Conservation (phyloP, 768 basidiomycete genomes). For the Trametes meyenii region DNA sequence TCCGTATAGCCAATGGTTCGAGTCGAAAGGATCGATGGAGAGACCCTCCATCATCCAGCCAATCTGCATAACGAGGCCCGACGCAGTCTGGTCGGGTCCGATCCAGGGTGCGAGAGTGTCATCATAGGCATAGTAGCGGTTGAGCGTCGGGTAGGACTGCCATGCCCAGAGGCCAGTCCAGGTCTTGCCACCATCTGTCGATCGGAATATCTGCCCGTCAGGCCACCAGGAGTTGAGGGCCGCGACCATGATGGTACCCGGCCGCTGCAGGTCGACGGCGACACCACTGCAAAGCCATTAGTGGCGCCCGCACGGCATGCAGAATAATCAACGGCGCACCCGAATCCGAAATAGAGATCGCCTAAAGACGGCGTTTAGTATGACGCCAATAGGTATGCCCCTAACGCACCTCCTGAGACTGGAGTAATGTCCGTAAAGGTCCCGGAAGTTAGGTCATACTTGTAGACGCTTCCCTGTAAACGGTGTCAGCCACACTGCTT, state of each 20-base stretch:
- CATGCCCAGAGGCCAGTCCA: slow-evolving; percentile 66
- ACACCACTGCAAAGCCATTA: slow-evolving; percentile 40
- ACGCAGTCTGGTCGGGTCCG: slow-evolving; percentile 51
- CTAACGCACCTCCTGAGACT: slow-evolving; percentile 44
- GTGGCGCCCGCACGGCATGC: not conserved
- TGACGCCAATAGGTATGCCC: not conserved
- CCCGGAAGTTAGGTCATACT: slow-evolving; percentile 56
- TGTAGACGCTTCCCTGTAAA: slow-evolving; percentile 27
- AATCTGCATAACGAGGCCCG: slow-evolving; percentile 50
- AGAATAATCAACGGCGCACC: slow-evolving; percentile 27
- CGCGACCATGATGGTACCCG: slow-evolving; percentile 70
- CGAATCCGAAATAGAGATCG: slow-evolving; percentile 64
- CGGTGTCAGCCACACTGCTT: not conserved
- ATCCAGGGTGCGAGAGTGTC: slow-evolving; percentile 63
- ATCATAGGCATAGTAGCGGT: slow-evolving; percentile 55
- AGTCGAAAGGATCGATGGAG: slow-evolving; percentile 66
- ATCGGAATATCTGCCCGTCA: slow-evolving; percentile 67
- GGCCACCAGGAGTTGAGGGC: slow-evolving; percentile 54
- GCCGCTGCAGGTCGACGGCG: slow-evolving; percentile 59
- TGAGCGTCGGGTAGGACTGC: slow-evolving; percentile 48
- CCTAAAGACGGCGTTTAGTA: slow-evolving; percentile 18
- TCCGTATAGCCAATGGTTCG: slow-evolving; percentile 72
- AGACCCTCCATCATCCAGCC: slow-evolving; percentile 78
- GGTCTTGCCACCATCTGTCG: slow-evolving; percentile 56
- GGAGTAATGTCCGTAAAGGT: slow-evolving; percentile 68